Percentiles rank a stretch among this genome's conserved stretches.
Conservation (phyloP, 768 basidiomycete species). For the Russula emetica region DNA sequence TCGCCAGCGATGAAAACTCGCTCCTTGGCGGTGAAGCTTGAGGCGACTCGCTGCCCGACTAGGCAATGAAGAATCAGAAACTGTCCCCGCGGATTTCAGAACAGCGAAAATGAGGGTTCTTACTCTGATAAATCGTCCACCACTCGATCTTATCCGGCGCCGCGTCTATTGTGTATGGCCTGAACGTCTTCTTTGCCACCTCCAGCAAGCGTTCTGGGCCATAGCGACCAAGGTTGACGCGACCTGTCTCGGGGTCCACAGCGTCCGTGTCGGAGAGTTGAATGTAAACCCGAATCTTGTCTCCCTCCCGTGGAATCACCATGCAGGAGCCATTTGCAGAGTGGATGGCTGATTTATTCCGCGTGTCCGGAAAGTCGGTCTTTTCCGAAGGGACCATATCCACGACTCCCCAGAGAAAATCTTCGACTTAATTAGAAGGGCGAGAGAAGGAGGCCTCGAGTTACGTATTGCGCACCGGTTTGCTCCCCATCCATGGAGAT, state of each 20-base stretch:
- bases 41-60: constrained; percentile 57
- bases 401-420: constrained; percentile 80
- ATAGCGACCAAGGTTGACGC: constrained; percentile 40
- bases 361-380: constrained; percentile 53
- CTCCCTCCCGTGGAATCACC: constrained; percentile 49
- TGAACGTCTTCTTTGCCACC: constrained; percentile 41
- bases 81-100: constrained; percentile 31
- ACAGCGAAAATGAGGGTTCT: constrained; percentile 16
- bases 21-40: constrained; percentile 44
- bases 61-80: background rate
- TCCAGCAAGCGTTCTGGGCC: constrained; percentile 41
- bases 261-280: constrained; percentile 44
- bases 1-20: constrained; percentile 57
- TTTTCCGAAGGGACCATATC: constrained; percentile 44
- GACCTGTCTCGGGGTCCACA: constrained; percentile 38
- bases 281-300: constrained; percentile 48
- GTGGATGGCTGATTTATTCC: constrained; percentile 47
- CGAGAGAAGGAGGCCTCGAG: background rate
- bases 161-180: constrained; percentile 39
- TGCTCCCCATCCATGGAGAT: constrained; percentile 78
- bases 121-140: constrained; percentile 51
- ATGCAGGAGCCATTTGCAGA: constrained; percentile 49
- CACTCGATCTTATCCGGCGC: constrained; percentile 39
- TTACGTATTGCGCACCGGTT: constrained; percentile 33
- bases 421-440: constrained; percentile 32